Base-by-base conservation (phyloP, 2,329 filamentous ascomycete genomes). In the Stemphylium beticola region DNA sequence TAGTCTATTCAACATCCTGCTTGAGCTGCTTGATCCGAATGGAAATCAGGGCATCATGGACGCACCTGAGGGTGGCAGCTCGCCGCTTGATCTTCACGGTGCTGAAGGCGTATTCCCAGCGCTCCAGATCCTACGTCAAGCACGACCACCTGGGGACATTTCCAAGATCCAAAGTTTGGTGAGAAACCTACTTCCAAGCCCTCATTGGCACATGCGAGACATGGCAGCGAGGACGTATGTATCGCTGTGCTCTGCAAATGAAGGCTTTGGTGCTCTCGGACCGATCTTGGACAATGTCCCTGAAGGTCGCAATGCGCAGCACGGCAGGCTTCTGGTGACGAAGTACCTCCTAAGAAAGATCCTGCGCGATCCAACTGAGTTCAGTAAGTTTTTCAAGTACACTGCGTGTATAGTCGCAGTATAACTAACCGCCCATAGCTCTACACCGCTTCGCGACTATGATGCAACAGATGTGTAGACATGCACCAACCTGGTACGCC, bases 121-220 rank as follows among this genome's bases (percentile, higher is more conserved):
- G 0, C 78, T 96, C n/a, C 90, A 93, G 63, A 89, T 96, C 32
- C 82, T 95, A 44, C 85, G 90, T 43, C 84, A 90, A 47, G 87
- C 88, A 10, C 85, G 86, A 0, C 86, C 90, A 0, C 89, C 90
- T 0, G 80, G 20, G 71, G 80, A 2, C 75, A 84, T 53, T 78
- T 82, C 1, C 75, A 79, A 83, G 41, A 82, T 92, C 4, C 81
- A 84, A 62, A 65, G 74, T 3, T 80, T 84, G 41, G 85, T 93
- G 7, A 74, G 82, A 6, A 80, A 79, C 37, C 87, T 93, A 49
- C 79, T 92, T 3, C 83, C 80, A 10, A 92, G 87, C 58, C 83
- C 83, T 0, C 84, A 91, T 15, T 95, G 91, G 91, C 89, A 92
- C 68, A 85, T 95, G 6, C 82, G 91, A 44, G 90, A 93, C 65